phyloP scores from a whole-genome alignment of 1,139 yeast genomes.

The Pichia sp. region DNA sequence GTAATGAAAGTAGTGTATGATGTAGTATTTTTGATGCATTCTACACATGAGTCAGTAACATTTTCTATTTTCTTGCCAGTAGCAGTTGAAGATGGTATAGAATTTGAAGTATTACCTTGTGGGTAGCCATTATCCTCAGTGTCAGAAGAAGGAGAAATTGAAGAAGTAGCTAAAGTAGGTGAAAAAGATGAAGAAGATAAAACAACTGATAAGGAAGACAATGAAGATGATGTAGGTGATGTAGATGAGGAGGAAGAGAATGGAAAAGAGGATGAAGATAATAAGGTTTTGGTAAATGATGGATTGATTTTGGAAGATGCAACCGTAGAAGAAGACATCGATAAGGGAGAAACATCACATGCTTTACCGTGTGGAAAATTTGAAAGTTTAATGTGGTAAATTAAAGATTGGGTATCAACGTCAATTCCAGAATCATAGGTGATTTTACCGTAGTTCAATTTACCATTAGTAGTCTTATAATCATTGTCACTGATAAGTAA shows the following conservation, averaged over 20 bases:
- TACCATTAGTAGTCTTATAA: constrained; percentile 32
- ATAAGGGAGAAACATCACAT: constrained; percentile 11
- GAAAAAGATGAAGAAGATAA: constrained; percentile 6
- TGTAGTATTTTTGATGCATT: constrained; percentile 3
- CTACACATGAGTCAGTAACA: constrained; percentile 3
- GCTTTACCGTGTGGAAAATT: constrained; percentile 12
- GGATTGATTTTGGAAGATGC: not conserved
- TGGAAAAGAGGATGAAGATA: not conserved
- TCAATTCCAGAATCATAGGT: constrained; percentile 45
- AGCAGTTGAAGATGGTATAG: not conserved
- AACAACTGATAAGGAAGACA: constrained; percentile 4
- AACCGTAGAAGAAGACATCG: constrained; percentile 10
- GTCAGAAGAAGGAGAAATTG: constrained; percentile 3
- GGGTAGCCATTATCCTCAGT: not conserved
- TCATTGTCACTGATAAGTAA: constrained; percentile 46
- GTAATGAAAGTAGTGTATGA: constrained; percentile 14
- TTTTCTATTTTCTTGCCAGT: not conserved
- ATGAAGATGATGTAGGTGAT: not conserved
- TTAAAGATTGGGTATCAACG: constrained; percentile 49
- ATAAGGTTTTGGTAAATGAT: not conserved
- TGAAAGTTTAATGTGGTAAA: constrained; percentile 20
- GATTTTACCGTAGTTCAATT: constrained; percentile 21
- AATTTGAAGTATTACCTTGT: not conserved
- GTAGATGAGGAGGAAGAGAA: not conserved
- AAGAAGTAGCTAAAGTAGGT: constrained; percentile 2